phyloP scores from a whole-genome alignment of 768 basidiomycete species.

The Boletus pseudo-olivaceus region DNA sequence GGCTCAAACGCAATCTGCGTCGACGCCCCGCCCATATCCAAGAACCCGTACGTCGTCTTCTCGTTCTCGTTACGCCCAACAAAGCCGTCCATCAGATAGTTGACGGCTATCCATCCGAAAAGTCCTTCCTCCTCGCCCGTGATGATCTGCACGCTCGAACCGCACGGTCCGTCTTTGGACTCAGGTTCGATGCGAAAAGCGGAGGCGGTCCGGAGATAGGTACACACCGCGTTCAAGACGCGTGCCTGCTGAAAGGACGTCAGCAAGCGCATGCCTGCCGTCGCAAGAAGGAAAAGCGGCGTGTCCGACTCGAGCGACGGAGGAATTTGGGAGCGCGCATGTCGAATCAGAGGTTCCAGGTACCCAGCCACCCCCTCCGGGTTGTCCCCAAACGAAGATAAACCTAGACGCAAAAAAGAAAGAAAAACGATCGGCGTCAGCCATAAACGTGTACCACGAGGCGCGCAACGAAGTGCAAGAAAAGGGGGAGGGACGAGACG shows the following conservation, averaged over 20 bases:
- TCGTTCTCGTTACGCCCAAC: conserved; percentile 41
- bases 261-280: conserved; percentile 95
- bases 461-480: neutral
- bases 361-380: conserved; percentile 71
- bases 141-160: conserved; percentile 90
- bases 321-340: conserved; percentile 80
- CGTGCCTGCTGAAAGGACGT: conserved; percentile 61
- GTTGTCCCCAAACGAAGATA: conserved; percentile 75
- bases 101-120: conserved; percentile 99
- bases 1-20: conserved; percentile 99
- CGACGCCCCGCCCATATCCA: conserved; percentile 99
- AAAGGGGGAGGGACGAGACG: conserved; percentile 25
- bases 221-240: conserved; percentile 75
- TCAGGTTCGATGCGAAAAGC: conserved; percentile 71
- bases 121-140: conserved; percentile 98
- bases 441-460: neutral
- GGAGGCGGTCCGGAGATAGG: conserved; percentile 70
- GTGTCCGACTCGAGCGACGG: conserved; percentile 82
- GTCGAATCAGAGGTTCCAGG: conserved; percentile 76
- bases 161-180: conserved; percentile 75
- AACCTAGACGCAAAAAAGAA: conserved; percentile 46
- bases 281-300: conserved; percentile 91
- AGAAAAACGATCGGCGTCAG: neutral
- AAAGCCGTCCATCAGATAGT: conserved; percentile 98
- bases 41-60: conserved; percentile 90